Conservation (phyloP, 805 yeast genomes). For the Kuraishia ogatae region DNA sequence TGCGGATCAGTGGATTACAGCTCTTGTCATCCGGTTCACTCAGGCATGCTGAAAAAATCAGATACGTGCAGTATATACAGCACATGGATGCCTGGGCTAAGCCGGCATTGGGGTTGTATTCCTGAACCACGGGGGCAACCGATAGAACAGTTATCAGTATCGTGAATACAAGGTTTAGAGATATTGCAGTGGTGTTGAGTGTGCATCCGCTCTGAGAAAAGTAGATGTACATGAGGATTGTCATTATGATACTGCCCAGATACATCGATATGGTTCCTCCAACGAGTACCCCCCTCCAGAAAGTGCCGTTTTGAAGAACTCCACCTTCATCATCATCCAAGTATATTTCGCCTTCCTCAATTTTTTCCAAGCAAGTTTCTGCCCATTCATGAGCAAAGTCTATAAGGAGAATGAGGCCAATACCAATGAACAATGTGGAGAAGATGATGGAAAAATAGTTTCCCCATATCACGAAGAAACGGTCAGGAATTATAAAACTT, state of each 20-base stretch:
- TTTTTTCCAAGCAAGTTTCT: slow-evolving; percentile 84
- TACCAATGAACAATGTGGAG: slow-evolving; percentile 77
- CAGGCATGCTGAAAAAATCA: slow-evolving; percentile 86
- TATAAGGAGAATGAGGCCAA: slow-evolving; percentile 83
- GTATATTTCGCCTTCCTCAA: slow-evolving; percentile 65
- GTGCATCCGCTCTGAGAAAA: slow-evolving; percentile 78
- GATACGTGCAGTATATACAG: slow-evolving; percentile 83
- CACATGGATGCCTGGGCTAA: slow-evolving; percentile 97
- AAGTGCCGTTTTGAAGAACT: slow-evolving; percentile 14
- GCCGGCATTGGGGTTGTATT: slow-evolving; percentile 90
- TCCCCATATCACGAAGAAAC: slow-evolving; percentile 83
- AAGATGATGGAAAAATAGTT: slow-evolving; percentile 80
- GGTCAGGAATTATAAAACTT: slow-evolving; percentile 79
- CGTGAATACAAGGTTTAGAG: slow-evolving; percentile 62
- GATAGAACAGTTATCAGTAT: slow-evolving; percentile 61
- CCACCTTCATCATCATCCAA: slow-evolving; percentile 37
- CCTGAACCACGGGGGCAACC: slow-evolving; percentile 78
- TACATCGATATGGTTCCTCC: slow-evolving; percentile 90
- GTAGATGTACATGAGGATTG: slow-evolving; percentile 69
- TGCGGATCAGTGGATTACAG: slow-evolving; percentile 89
- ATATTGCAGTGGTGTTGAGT: slow-evolving; percentile 83
- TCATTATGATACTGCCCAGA: slow-evolving; percentile 59
- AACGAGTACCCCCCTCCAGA: slow-evolving; percentile 76
- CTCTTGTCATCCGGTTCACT: slow-evolving; percentile 91
- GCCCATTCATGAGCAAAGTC: slow-evolving; percentile 99